Evolutionary conservation across 176 grass and related monocot species (phyloP).

Genomic region (Tuctoria greenei): DNA sequence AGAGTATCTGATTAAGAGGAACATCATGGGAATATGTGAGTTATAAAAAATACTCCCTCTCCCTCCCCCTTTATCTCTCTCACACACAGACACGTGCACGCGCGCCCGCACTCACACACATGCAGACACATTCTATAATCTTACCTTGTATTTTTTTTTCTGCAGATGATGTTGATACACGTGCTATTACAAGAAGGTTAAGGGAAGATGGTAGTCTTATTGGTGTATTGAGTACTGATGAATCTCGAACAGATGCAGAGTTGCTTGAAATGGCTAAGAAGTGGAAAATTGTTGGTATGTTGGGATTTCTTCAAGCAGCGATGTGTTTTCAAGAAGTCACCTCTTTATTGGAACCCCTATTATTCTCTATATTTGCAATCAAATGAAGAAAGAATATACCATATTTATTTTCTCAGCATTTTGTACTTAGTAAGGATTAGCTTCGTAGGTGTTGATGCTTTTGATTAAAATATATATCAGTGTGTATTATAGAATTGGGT

Average conservation of each 20-base stretch:
- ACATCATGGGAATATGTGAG: slow-evolving; percentile 98
- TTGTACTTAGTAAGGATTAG: background rate
- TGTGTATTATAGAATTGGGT: too few relatives aligned
- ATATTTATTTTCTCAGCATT: background rate
- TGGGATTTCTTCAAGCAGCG: slow-evolving; percentile 7
- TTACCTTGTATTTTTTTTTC: slow-evolving; percentile 10
- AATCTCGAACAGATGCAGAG: slow-evolving; percentile 64
- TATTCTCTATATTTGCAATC: background rate
- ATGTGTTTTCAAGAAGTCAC: background rate
- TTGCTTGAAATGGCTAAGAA: slow-evolving; percentile 72
- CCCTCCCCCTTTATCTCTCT: background rate
- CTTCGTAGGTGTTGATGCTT: background rate
- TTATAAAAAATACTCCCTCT: slow-evolving; percentile 8
- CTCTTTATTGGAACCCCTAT: background rate
- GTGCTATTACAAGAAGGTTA: slow-evolving; percentile 85
- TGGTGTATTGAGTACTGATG: slow-evolving; percentile 86
- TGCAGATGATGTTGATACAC: slow-evolving; percentile 88
- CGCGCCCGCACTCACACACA: background rate
- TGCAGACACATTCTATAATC: background rate
- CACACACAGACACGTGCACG: too few relatives aligned
- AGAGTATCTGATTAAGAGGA: slow-evolving; percentile 82
- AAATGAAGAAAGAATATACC: background rate
- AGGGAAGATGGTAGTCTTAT: slow-evolving; percentile 98
- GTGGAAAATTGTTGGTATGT: slow-evolving; percentile 96
- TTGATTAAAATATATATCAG: background rate